phyloP scores from a whole-genome alignment of 2,329 filamentous ascomycete species.

The Sporothrix schenckii region DNA sequence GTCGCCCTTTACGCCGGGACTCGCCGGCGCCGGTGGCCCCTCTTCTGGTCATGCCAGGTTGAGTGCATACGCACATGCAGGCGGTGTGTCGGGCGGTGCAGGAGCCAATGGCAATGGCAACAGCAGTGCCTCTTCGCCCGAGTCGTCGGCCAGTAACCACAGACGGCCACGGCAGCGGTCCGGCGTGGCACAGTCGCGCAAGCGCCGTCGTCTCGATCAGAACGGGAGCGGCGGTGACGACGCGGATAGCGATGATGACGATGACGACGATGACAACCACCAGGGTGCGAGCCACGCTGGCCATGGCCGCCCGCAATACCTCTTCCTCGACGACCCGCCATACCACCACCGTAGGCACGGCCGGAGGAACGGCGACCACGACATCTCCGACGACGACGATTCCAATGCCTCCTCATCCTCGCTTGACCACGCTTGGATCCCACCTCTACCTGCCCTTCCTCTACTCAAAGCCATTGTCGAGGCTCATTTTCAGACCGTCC shows the following conservation, averaged over 20 bases:
- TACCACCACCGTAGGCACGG: slow-evolving; percentile 14
- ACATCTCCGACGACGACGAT: background rate
- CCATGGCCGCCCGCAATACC: slow-evolving; percentile 5
- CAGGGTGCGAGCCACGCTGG: background rate
- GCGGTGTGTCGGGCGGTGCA: slow-evolving; percentile 3
- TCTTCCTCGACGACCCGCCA: slow-evolving; percentile 24
- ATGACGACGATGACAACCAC: background rate
- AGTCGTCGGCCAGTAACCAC: slow-evolving; percentile 6
- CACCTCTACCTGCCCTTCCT: slow-evolving; percentile 26
- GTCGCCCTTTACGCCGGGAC: slow-evolving; percentile 7
- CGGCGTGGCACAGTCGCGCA: background rate
- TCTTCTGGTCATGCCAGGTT: background rate
- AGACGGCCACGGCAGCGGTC: slow-evolving; percentile 28
- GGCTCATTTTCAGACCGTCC: slow-evolving; percentile 42
- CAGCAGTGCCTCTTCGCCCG: background rate
- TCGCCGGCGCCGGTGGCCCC: background rate
- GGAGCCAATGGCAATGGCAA: background rate
- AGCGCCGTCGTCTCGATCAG: slow-evolving; percentile 4
- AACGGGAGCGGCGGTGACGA: background rate
- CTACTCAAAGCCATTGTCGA: slow-evolving; percentile 40
- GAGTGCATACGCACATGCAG: background rate
- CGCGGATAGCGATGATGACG: background rate
- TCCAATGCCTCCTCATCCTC: slow-evolving; percentile 14
- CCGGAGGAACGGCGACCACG: background rate
- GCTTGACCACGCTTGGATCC: slow-evolving; percentile 26